Evolutionary conservation across 2,329 filamentous ascomycete species (phyloP).

Genomic region (Aspergillus sp.): DNA sequence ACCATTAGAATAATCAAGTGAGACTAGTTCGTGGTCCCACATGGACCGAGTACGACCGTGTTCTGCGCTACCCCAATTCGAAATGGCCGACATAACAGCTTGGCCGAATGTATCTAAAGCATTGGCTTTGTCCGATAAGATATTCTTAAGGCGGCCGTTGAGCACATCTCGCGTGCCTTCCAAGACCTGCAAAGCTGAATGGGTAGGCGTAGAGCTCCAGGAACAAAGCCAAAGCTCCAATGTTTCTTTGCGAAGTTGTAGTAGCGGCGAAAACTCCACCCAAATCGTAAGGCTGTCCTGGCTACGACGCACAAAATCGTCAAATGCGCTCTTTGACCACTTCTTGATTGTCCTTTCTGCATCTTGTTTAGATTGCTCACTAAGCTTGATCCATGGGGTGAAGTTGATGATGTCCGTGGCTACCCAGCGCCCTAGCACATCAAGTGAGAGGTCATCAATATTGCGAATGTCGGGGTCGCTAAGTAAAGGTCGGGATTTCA

Average conservation of each 20-base stretch:
- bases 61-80: constrained; percentile 58
- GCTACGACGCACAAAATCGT: constrained; percentile 62
- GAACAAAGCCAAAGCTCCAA: constrained; percentile 73
- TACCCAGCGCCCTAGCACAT: constrained; percentile 77
- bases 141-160: constrained; percentile 64
- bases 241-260: constrained; percentile 68
- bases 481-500: constrained; percentile 72
- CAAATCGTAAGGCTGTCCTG: constrained; percentile 59
- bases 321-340: constrained; percentile 65
- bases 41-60: constrained; percentile 56
- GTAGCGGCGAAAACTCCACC: constrained; percentile 66
- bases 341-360: constrained; percentile 60
- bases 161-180: constrained; percentile 67
- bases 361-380: constrained; percentile 65
- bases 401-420: constrained; percentile 80
- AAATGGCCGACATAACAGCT: constrained; percentile 62
- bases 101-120: constrained; percentile 66
- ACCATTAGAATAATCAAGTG: constrained; percentile 65
- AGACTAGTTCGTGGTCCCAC: constrained; percentile 67
- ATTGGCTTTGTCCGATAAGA: constrained; percentile 64
- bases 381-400: constrained; percentile 81
- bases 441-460: constrained; percentile 71
- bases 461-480: constrained; percentile 66
- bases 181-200: constrained; percentile 61
- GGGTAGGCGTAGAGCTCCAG: constrained; percentile 60